These are phyloP conservation scores for Ormosia emarginata DNA, from an alignment of 306 rosid genomes.

Conservation along the genomic window DNA sequence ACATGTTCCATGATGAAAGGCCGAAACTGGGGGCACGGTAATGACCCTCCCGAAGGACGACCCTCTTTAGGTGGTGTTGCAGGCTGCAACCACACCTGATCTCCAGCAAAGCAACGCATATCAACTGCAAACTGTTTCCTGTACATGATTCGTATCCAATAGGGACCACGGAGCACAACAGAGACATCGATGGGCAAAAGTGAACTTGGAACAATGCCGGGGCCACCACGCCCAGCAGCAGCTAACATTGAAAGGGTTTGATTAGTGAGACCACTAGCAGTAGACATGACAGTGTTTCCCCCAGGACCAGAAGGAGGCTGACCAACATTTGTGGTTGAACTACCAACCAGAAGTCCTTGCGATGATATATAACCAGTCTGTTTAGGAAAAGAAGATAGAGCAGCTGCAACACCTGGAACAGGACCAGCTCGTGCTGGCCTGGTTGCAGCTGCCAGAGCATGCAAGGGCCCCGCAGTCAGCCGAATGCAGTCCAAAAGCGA, in stretches of 20 bases:
- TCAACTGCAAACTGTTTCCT: conserved; percentile 95
- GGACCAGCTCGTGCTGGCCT: conserved; percentile 99
- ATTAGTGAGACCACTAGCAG: conserved; percentile 53
- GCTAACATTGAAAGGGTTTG: conserved; percentile 75
- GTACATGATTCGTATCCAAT: conserved; percentile 94
- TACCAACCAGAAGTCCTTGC: conserved; percentile 64
- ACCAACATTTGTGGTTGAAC: conserved; percentile 44
- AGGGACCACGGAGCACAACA: conserved; percentile 96
- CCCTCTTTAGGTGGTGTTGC: conserved; percentile 98
- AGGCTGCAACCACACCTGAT: conserved; percentile 99
- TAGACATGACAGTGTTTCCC: conserved; percentile 51
- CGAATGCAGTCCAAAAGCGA: conserved; percentile 97
- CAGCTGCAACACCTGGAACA: conserved; percentile 69
- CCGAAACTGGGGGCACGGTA: conserved; percentile 97
- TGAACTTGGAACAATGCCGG: conserved; percentile 98
- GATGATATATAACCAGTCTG: conserved; percentile 66
- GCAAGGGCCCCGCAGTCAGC: conserved; percentile 97
- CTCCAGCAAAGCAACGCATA: conserved; percentile 99
- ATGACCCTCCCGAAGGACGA: conserved; percentile 81
- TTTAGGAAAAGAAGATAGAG: conserved; percentile 74
- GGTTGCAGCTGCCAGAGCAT: conserved; percentile 97
- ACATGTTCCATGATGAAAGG: conserved; percentile 99
- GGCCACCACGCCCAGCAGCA: conserved; percentile 95
- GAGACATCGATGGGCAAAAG: conserved; percentile 98
- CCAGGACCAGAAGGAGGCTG: conserved; percentile 56